Evolutionary conservation across 2,329 filamentous ascomycete genomes (phyloP).

Genomic region (Stagonosporopsis chrysanthemi): DNA sequence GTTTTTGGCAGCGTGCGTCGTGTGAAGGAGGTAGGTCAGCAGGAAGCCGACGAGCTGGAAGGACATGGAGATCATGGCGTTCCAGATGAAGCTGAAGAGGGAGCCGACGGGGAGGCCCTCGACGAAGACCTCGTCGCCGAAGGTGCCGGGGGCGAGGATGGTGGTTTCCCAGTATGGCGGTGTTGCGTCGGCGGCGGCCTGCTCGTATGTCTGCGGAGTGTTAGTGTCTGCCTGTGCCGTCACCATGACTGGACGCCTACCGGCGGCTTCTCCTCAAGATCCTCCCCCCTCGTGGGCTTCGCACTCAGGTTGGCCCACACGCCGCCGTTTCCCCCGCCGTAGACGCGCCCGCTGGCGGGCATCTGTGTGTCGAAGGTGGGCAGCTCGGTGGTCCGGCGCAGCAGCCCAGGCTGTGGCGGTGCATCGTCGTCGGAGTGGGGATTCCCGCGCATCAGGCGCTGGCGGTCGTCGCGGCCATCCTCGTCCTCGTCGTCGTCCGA

Average conservation of each 20-base stretch:
- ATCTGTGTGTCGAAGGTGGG: constrained; percentile 58
- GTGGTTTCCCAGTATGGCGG: constrained; percentile 99
- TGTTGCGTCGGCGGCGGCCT: constrained; percentile 93
- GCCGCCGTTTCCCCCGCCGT: constrained; percentile 84
- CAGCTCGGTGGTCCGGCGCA: constrained; percentile 61
- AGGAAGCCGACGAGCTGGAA: constrained; percentile 98
- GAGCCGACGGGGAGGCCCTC: constrained; percentile 94
- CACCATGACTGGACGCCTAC: constrained; percentile 63
- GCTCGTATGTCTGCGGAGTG: constrained; percentile 82
- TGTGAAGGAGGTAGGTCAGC: constrained; percentile 96
- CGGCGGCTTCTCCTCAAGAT: constrained; percentile 89
- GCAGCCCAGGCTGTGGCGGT: constrained; percentile 48
- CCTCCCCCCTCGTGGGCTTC: constrained; percentile 82
- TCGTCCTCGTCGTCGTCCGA: constrained; percentile 71
- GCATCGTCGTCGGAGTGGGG: constrained; percentile 36
- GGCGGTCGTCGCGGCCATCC: constrained; percentile 79
- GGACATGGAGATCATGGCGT: constrained; percentile 92
- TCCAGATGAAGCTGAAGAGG: constrained; percentile 88
- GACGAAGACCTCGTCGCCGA: constrained; percentile 94
- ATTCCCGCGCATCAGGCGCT: constrained; percentile 80
- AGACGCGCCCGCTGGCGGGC: constrained; percentile 59
- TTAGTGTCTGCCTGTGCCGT: constrained; percentile 43
- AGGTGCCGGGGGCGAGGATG: constrained; percentile 89
- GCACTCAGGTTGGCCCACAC: constrained; percentile 96
- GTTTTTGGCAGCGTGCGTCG: constrained; percentile 97